A percentile compares a stretch with the other conserved stretches of the same genome.
These are phyloP conservation scores for Priceomyces melissophilus DNA, from an alignment of 805 yeast species.

Conservation along the genomic window DNA sequence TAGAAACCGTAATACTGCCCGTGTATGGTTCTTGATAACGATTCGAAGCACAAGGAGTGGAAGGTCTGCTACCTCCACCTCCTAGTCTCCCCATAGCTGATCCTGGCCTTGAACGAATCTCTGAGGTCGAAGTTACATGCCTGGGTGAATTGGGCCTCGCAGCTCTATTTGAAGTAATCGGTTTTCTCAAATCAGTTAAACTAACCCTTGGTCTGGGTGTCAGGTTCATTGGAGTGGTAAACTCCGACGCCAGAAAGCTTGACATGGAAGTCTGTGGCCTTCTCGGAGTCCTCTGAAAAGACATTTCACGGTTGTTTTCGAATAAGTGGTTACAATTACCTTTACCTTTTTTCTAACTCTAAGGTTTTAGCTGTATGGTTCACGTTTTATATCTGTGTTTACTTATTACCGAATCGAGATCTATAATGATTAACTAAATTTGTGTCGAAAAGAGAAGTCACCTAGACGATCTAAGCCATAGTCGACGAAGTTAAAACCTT, in stretches of 20 bases:
- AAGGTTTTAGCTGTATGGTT: neutral
- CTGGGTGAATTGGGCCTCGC: slow-evolving; percentile 32
- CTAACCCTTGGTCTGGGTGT: slow-evolving; percentile 14
- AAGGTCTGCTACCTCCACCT: slow-evolving; percentile 25
- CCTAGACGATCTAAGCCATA: too few species aligned
- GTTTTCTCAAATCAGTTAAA: slow-evolving; percentile 24
- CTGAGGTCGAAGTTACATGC: slow-evolving; percentile 1
- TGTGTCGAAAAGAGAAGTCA: neutral
- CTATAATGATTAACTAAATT: slow-evolving; percentile 1
- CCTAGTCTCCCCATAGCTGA: slow-evolving; percentile 29
- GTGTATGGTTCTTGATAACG: slow-evolving; percentile 44
- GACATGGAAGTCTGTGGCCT: slow-evolving; percentile 27
- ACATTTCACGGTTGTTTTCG: slow-evolving; percentile 6
- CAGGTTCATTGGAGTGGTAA: slow-evolving; percentile 12
- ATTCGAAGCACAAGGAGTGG: slow-evolving; percentile 30
- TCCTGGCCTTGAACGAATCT: slow-evolving; percentile 28
- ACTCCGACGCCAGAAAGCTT: slow-evolving; percentile 8
- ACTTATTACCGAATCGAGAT: slow-evolving; percentile 8
- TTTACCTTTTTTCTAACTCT: neutral
- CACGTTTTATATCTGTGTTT: slow-evolving; percentile 5
- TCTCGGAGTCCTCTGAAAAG: slow-evolving; percentile 22
- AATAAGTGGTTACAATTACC: neutral
- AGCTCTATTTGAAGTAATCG: slow-evolving; percentile 21
- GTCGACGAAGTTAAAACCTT: too few species aligned
- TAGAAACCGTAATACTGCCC: slow-evolving; percentile 72